phyloP scores from a whole-genome alignment of 805 yeast species.

The Kazachstania kunashirensis region DNA sequence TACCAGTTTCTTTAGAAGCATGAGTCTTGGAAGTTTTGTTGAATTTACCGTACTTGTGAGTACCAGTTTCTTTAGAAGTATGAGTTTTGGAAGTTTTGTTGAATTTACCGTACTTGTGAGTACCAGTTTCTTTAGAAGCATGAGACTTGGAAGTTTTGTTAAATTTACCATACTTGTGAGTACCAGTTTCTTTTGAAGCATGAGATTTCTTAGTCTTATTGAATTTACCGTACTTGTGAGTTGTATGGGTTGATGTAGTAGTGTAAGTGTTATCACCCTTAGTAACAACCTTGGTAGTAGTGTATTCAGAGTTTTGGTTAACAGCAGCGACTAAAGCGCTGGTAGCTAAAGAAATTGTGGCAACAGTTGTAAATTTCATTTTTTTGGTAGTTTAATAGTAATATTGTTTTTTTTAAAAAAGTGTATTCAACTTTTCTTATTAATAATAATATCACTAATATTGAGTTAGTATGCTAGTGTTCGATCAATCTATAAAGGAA shows the following conservation, averaged over 20 bases:
- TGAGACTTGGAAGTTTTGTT: slow-evolving; percentile 31
- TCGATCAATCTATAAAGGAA: too few relatives aligned
- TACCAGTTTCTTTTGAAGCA: slow-evolving; percentile 35
- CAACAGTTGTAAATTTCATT: slow-evolving; percentile 38
- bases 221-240: slow-evolving; percentile 48
- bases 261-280: slow-evolving; percentile 18
- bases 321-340: slow-evolving; percentile 27
- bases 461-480: too few relatives aligned
- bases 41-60: slow-evolving; percentile 49
- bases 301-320: slow-evolving; percentile 7
- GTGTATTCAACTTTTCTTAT: too few relatives aligned
- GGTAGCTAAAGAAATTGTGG: slow-evolving; percentile 34
- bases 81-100: slow-evolving; percentile 30
- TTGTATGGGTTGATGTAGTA: slow-evolving; percentile 30
- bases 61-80: slow-evolving; percentile 34
- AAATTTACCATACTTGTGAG: slow-evolving; percentile 50
- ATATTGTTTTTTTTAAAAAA: too few relatives aligned
- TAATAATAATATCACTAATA: too few relatives aligned
- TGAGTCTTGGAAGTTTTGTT: slow-evolving; percentile 31
- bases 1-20: slow-evolving; percentile 34
- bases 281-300: slow-evolving; percentile 13
- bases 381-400: background rate
- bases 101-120: slow-evolving; percentile 49
- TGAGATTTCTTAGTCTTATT: slow-evolving; percentile 30
- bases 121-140: slow-evolving; percentile 34